phyloP scores from a whole-genome alignment of 139 green algal genomes.

The Coelastrella sp. region DNA sequence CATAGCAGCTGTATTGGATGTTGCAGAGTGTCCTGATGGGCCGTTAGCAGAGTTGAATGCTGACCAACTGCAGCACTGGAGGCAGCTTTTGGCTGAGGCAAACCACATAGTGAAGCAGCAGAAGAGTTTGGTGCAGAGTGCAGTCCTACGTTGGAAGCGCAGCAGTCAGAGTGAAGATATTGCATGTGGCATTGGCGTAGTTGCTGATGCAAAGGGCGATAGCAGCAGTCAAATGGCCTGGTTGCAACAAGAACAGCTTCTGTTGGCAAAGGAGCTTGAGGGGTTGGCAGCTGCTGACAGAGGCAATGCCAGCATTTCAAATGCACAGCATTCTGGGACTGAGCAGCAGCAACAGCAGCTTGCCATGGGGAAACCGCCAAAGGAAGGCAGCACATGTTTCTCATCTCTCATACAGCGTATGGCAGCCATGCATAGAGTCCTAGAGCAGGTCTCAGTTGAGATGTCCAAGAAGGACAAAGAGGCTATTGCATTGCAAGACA shows the following conservation, averaged over 20 bases:
- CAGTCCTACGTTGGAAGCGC: background rate
- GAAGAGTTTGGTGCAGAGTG: background rate
- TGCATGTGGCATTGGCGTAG: background rate
- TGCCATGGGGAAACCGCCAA: background rate
- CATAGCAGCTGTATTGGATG: background rate
- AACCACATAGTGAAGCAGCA: conserved; percentile 19
- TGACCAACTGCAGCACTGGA: conserved; percentile 6
- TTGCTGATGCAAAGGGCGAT: background rate
- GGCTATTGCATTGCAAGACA: conserved; percentile 11
- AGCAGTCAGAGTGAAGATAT: background rate
- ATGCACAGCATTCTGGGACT: background rate
- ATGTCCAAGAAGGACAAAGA: conserved; percentile 22
- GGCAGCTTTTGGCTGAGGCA: conserved; percentile 3
- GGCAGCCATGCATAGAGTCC: conserved; percentile 2
- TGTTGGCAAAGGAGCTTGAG: conserved; percentile 17
- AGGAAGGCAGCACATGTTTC: background rate
- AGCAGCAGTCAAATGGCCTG: conserved; percentile 7
- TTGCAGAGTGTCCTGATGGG: background rate
- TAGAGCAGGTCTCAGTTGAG: conserved; percentile 31
- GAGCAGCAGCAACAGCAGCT: background rate
- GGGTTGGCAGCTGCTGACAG: background rate
- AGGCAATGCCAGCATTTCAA: background rate
- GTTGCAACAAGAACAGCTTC: conserved; percentile 28
- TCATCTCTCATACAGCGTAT: background rate
- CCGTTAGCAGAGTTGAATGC: background rate